These are phyloP conservation scores for Dictyostelium capitatum DNA, from an alignment of 78 protist genomes.

Conservation along the genomic window DNA sequence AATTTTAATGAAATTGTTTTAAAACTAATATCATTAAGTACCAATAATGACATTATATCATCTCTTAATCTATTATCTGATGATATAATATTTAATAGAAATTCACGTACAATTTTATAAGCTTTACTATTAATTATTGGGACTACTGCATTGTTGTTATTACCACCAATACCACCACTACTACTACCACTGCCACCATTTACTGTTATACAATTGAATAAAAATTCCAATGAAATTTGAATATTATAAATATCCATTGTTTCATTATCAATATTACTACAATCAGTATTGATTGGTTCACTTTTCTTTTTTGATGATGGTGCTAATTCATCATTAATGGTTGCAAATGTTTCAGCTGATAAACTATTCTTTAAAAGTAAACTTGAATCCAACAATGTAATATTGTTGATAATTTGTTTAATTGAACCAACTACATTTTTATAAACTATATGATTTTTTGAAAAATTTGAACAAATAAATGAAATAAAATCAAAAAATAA, in stretches of 20 bases:
- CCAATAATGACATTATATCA: conserved; percentile 3
- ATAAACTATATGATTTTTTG: conserved; percentile 8
- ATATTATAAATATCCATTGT: not conserved
- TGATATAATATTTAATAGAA: not conserved
- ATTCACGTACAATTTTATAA: not conserved
- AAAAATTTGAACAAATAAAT: not conserved
- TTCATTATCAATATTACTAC: not conserved
- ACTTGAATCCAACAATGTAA: conserved; percentile 1
- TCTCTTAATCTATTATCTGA: not conserved
- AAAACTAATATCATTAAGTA: not conserved
- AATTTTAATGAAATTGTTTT: conserved; percentile 21
- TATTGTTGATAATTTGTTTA: conserved; percentile 12
- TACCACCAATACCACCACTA: not conserved
- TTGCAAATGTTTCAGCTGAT: not conserved
- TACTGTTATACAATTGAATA: not conserved
- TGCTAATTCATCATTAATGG: not conserved
- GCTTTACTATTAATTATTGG: not conserved
- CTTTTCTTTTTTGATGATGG: not conserved
- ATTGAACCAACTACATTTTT: conserved; percentile 5
- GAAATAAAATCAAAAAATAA: not conserved
- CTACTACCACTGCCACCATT: not conserved
- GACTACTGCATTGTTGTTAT: not conserved
- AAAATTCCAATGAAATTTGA: conserved; percentile 13
- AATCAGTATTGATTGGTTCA: not conserved
- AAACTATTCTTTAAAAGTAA: not conserved